Evolutionary conservation across 2,329 filamentous ascomycete species (phyloP), one percentile per base, ranked within the genome.

Genomic region (Trichocomaceae sp.): DNA sequence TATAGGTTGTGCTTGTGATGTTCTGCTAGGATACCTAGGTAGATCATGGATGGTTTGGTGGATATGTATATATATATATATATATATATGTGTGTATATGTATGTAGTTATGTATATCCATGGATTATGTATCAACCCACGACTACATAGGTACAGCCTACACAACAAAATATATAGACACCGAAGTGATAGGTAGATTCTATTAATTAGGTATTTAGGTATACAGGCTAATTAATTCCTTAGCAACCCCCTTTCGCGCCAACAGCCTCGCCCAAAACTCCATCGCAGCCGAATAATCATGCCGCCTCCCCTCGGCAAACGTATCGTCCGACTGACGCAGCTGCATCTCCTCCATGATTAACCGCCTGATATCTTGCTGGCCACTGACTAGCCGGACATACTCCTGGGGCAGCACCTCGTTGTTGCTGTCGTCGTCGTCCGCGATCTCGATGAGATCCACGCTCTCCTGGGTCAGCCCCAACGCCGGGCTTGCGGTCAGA

Each of bases 231-330:
- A 29, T 50, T 19, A 73, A 53, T 17, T 64, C 60, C 55, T 68
- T 63, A 54, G 93, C 68, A 1, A 82, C 71, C 1, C 82, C 83
- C 62, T 85, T 84, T 57, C 84, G 82, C 1, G 86, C 86, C 55
- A 95, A 76, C 58, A 80, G 81, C 59, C 79, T 79, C 45, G 91
- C 70, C 84, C 88, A 92, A 37, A 71, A 75, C 61, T 87, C 83
- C 20, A 92, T 77, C 0, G 83, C 81, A 0, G 83, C 82, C 0
- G 82, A 84, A 64, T 87, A 88, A 64, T 95, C 87, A 63, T 83
- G 73, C 45, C 72, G 65, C 50, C 72, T 67, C 35, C 71, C 68
- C 19, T 67, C 66, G 13, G 72, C 73, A 62, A 73, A 67, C 45
- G 71, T 67, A 5, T 75, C 68, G 58, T 77, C 74, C 6, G 62